Percentiles rank a stretch among this genome's conserved stretches.
phyloP scores from a whole-genome alignment of 2,329 filamentous ascomycete species.

The Grosmannia huntii region DNA sequence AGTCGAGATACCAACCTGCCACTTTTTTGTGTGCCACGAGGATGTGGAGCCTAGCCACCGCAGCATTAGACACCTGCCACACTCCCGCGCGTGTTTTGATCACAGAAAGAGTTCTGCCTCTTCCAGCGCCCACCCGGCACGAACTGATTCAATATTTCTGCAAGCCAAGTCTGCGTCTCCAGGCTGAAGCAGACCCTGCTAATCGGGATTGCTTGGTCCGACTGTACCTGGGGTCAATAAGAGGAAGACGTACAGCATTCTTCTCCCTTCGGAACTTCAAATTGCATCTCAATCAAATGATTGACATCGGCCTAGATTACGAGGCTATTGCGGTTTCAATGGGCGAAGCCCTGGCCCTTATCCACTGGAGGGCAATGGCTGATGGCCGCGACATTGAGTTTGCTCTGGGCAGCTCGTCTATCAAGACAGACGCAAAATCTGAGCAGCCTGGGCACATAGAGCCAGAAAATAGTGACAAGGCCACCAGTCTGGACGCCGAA shows the following conservation, averaged over 20 bases:
- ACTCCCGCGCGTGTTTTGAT: constrained; percentile 12
- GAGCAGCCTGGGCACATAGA: not conserved
- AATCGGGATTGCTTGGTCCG: constrained; percentile 12
- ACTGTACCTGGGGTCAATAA: constrained; percentile 10
- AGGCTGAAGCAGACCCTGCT: constrained; percentile 2
- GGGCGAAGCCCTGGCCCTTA: not conserved
- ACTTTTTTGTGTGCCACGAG: constrained; percentile 1
- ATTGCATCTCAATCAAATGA: constrained; percentile 3
- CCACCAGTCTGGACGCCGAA: not conserved
- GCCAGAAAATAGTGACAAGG: not conserved
- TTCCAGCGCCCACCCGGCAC: constrained; percentile 12
- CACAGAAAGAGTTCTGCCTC: constrained; percentile 13
- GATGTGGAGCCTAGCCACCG: not conserved
- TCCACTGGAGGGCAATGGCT: not conserved
- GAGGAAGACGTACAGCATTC: not conserved
- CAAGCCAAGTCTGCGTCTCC: constrained; percentile 1
- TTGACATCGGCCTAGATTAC: not conserved
- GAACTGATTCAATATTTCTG: constrained; percentile 15
- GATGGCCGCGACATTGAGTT: constrained; percentile 3
- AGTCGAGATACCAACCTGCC: constrained; percentile 5
- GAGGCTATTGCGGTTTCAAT: not conserved
- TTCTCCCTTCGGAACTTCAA: constrained; percentile 3
- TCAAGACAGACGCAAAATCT: not conserved
- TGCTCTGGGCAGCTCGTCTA: not conserved
- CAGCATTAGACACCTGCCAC: constrained; percentile 3